phyloP scores from a whole-genome alignment of 768 basidiomycete genomes.

The Trametes cinnabarina region DNA sequence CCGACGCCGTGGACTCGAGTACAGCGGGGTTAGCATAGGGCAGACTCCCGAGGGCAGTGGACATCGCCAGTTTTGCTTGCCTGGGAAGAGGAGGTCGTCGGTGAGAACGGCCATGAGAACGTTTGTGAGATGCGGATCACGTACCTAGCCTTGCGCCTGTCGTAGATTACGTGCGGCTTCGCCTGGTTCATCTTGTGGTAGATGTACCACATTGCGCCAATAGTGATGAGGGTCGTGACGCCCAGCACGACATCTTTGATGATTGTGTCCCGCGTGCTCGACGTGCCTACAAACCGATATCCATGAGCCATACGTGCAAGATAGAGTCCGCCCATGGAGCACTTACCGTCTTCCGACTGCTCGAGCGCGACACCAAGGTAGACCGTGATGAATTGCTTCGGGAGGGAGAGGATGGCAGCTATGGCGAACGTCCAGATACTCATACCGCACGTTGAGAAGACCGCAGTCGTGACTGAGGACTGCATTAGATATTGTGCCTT shows the following conservation, averaged over 20 bases:
- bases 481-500: conserved; percentile 2
- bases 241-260: conserved; percentile 69
- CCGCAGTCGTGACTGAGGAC: conserved; percentile 72
- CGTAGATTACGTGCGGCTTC: conserved; percentile 67
- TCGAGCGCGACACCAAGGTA: conserved; percentile 85
- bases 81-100: conserved; percentile 31
- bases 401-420: conserved; percentile 80
- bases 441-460: conserved; percentile 91
- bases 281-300: conserved; percentile 22
- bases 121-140: not conserved
- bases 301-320: not conserved
- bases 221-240: conserved; percentile 67
- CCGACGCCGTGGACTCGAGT: conserved; percentile 31
- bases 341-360: conserved; percentile 34
- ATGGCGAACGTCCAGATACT: conserved; percentile 69
- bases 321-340: not conserved
- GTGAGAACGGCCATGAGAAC: not conserved
- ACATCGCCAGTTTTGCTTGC: conserved; percentile 47
- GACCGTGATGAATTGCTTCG: conserved; percentile 90
- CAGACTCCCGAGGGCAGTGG: conserved; percentile 5
- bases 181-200: conserved; percentile 64
- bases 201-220: conserved; percentile 84
- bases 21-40: conserved; percentile 23
- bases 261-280: conserved; percentile 51
- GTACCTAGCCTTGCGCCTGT: conserved; percentile 67